Base-by-base conservation (phyloP, 1,139 yeast genomes). In the Casaregolazyma suthepensis region DNA sequence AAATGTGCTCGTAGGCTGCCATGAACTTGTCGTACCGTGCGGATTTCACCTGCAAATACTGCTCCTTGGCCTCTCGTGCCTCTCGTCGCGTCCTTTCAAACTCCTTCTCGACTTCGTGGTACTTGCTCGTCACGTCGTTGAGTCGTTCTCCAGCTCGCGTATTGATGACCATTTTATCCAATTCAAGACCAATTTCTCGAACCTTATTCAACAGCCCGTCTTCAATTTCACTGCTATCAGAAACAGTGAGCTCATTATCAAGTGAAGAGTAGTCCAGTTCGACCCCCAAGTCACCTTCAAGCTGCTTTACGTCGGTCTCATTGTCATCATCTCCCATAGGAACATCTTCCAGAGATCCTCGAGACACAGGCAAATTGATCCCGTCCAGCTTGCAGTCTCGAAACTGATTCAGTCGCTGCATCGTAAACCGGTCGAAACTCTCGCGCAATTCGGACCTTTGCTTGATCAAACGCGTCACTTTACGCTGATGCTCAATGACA, bases 321-420 rank as follows among this genome's bases (percentile, higher is more conserved):
- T 54, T 63, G 40, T 59, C 70, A 18, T 72, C 71, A 43, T 58
- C 64, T 40, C 55, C 68, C 68, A 67, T 71, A 50, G 76, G 88
- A 58, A 76, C 76, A 61, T 63, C 78, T 59, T 70, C 83, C 69
- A 76, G 74, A 52, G 72, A 77, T 0, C 94, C 93, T 40, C 79
- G 79, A 7, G 67, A 61, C 44, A 89, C 70, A 1, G 96, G 96
- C 15, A 91, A 63, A 10, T 75, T 74, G 15, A 86, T 75, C 58
- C 81, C 85, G 53, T 87, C 88, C 57, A 91, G 78, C 63, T 87
- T 87, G 69, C 96, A 87, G 58, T 81, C 82, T 59, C 85, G 82
- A 58, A 90, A 73, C 23, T 82, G 72, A 59, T 81, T 79, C 5
- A 82, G 74, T 60, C 87, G 78, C 52, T 83, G 87, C 20, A 82